A percentile compares a stretch with the other conserved stretches of the same genome.
These are phyloP conservation scores for Ascosphaera pollenicola DNA, from an alignment of 2,329 filamentous ascomycete genomes.

Conservation along the genomic window DNA sequence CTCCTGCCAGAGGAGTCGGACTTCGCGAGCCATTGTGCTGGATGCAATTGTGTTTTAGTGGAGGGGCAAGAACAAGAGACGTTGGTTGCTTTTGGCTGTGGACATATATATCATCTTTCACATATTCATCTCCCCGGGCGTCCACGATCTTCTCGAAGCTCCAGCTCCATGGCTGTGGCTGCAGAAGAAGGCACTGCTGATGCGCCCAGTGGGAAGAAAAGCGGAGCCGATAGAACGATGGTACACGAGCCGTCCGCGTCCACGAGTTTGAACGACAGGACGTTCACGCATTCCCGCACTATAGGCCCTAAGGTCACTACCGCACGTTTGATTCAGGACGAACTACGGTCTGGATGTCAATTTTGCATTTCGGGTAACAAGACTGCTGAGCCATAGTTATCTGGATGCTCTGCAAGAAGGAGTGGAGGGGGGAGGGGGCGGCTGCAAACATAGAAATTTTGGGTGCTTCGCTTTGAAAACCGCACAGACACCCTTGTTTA, in stretches of 20 bases:
- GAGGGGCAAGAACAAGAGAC: conserved; percentile 27
- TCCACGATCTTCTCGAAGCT: conserved; percentile 3
- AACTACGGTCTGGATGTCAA: conserved; percentile 23
- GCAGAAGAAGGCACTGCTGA: neutral
- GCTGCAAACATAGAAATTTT: too few relatives aligned
- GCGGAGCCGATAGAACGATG: neutral
- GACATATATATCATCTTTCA: conserved; percentile 44
- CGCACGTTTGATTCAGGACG: conserved; percentile 53
- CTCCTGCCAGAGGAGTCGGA: neutral
- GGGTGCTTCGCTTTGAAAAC: too few relatives aligned
- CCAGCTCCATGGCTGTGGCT: neutral
- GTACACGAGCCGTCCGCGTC: neutral
- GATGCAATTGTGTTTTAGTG: conserved; percentile 16
- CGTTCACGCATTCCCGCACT: conserved; percentile 21
- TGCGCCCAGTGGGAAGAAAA: neutral
- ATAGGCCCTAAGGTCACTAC: conserved; percentile 76
- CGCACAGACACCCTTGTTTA: too few relatives aligned
- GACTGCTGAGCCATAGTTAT: neutral
- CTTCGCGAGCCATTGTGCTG: conserved; percentile 15
- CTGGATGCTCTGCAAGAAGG: too few relatives aligned
- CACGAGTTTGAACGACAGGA: conserved; percentile 7
- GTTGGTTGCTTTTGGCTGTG: conserved; percentile 44
- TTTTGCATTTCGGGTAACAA: neutral
- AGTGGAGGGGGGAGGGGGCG: too few relatives aligned
- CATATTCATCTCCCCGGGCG: conserved; percentile 27